Base-by-base conservation (phyloP, 345 rosid species). In the Brassica rapa region DNA sequence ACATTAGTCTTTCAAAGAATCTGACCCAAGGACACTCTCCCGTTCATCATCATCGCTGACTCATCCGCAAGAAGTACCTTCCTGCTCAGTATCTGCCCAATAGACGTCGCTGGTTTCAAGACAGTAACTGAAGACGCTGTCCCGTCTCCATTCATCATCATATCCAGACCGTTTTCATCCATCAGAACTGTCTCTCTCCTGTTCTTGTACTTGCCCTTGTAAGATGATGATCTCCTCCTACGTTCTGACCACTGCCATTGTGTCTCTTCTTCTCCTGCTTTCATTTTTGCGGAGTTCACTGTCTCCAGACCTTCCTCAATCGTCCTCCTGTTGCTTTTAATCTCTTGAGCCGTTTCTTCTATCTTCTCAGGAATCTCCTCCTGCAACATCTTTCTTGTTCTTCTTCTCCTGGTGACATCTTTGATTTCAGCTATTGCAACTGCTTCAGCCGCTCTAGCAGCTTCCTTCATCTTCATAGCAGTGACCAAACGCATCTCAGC, bases 71-170 rank as follows among this genome's bases (percentile, higher is more conserved):
- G 80, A 29, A 88, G 92, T 57, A 91, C 83, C 85, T 94, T 94
- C 78, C 87, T 88, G 88, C 97, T 94, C 0, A 94, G 86, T 71
- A 94, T 92, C 41, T 94, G 97, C 53, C 98, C 97, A 1, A 94
- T 92, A 0, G 98, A 92, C 27, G 89, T 82, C 5, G 92, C 88
- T 37, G 89, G 89, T 76, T 86, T 94, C 84, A 88, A 61, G 49
- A 82, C 81, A 33, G 96, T 91, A 0, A 43, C 72, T 1, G 90
- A 66, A 0, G 78, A 79, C 25, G 78, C 29, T 62, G 78, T 62
- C 35, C 78, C 79, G 3, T 74, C 75, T 0, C 39, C 30, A 6
- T 72, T 78, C 73, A 66, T 79, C 70, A 73, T 67, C 70, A 79
- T 3, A 68, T 62, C 62, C 49, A 79, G 14, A 39, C 78, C 82